These are phyloP conservation scores for Noccaea caerulescens DNA, from an alignment of 345 rosid genomes.

Conservation along the genomic window DNA sequence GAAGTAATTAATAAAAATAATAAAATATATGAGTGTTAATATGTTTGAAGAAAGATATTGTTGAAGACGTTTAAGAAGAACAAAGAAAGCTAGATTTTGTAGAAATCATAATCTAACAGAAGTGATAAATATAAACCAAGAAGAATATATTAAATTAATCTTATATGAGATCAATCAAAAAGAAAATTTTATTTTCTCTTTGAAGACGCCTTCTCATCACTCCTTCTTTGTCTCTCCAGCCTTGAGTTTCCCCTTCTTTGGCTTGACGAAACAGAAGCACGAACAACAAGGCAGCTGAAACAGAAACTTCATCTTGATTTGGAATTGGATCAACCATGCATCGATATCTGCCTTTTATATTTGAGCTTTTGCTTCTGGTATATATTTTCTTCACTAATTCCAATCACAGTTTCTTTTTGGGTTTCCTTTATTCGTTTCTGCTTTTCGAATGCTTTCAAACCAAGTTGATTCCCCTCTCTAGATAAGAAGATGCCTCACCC, in stretches of 20 bases:
- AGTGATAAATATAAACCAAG: conserved; percentile 13
- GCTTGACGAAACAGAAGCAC: conserved; percentile 54
- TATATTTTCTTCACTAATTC: neutral
- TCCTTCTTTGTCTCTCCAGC: conserved; percentile 45
- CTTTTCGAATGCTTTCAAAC: conserved; percentile 46
- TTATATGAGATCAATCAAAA: conserved; percentile 10
- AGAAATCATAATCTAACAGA: neutral
- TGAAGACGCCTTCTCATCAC: conserved; percentile 20
- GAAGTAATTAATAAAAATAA: too few species aligned
- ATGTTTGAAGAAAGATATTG: neutral
- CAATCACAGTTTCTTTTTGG: neutral
- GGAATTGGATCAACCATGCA: conserved; percentile 12
- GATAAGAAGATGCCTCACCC: conserved; percentile 46
- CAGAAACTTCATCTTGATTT: conserved; percentile 59
- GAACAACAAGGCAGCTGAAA: conserved; percentile 59
- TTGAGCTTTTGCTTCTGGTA: neutral
- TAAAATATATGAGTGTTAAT: neutral
- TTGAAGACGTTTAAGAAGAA: neutral
- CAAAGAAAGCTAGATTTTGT: neutral
- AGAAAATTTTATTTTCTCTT: neutral
- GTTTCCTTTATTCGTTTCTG: conserved; percentile 35
- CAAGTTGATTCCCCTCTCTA: conserved; percentile 25
- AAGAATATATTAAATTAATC: conserved; percentile 4
- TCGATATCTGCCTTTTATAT: conserved; percentile 20
- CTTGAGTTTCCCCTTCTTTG: conserved; percentile 55